phyloP scores from a whole-genome alignment of 805 yeast species.

The Yarrowia keelungensis region DNA sequence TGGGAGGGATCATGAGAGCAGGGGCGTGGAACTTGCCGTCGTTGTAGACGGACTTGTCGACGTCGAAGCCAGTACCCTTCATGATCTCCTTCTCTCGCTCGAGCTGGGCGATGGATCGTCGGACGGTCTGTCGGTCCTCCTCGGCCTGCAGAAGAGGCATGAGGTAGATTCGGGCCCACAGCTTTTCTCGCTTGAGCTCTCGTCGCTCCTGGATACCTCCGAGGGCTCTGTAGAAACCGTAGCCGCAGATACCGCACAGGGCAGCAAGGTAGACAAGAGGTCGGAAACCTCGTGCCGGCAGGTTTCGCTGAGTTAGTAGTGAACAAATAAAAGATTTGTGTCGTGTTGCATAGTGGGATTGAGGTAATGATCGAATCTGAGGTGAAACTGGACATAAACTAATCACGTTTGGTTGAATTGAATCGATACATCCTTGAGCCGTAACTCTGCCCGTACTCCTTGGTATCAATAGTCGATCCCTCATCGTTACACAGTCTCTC shows the following conservation, averaged over 20 bases:
- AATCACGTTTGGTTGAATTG: no score
- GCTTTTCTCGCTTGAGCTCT: conserved; percentile 75
- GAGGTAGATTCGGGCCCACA: conserved; percentile 76
- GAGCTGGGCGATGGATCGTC: conserved; percentile 70
- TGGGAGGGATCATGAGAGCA: conserved; percentile 40
- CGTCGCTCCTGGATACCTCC: conserved; percentile 73
- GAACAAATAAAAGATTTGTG: no score
- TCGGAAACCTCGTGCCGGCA: conserved; percentile 85
- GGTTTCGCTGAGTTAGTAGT: conserved; percentile 57
- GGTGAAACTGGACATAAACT: no score
- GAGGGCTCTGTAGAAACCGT: conserved; percentile 72
- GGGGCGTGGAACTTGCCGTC: conserved; percentile 55
- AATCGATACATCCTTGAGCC: no score
- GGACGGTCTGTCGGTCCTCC: conserved; percentile 76
- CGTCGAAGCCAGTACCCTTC: conserved; percentile 70
- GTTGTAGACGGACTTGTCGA: conserved; percentile 56
- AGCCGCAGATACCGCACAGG: conserved; percentile 66
- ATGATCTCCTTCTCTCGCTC: conserved; percentile 73
- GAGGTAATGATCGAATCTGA: no score
- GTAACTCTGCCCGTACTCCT: no score
- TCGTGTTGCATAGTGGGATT: no score
- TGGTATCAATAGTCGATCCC: no score
- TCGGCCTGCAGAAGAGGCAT: conserved; percentile 82
- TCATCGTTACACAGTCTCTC: no score
- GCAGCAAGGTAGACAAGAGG: conserved; percentile 75